phyloP scores from a whole-genome alignment of 768 basidiomycete species.

The Hygrophorus pudorinus region DNA sequence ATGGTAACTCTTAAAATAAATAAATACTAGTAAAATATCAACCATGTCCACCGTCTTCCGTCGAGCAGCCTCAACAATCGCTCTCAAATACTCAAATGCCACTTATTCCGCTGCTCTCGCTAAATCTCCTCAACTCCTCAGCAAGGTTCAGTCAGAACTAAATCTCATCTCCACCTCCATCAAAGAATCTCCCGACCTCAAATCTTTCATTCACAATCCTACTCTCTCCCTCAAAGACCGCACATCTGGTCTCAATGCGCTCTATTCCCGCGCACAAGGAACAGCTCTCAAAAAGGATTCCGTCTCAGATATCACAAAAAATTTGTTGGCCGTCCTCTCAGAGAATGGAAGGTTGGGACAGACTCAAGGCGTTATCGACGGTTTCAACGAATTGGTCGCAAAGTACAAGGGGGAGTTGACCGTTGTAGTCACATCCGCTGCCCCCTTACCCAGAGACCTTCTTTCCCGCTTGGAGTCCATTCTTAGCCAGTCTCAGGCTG shows the following conservation, averaged over 20 bases:
- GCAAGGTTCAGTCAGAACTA: conserved; percentile 81
- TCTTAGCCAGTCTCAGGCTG: conserved; percentile 80
- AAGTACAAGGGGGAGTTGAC: conserved; percentile 90
- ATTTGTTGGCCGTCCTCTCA: conserved; percentile 80
- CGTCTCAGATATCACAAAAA: conserved; percentile 83
- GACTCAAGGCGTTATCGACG: conserved; percentile 78
- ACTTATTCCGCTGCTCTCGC: conserved; percentile 72
- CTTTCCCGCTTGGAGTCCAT: conserved; percentile 72
- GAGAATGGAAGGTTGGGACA: conserved; percentile 89
- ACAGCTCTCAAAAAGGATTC: conserved; percentile 57
- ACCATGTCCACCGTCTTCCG: too few relatives aligned
- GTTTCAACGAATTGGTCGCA: conserved; percentile 83
- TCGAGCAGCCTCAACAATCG: conserved; percentile 59
- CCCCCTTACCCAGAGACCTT: conserved; percentile 68
- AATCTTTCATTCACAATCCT: conserved; percentile 78
- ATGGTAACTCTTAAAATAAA: too few relatives aligned
- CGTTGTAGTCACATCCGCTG: conserved; percentile 83
- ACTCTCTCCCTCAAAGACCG: conserved; percentile 81
- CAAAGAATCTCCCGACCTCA: conserved; percentile 52
- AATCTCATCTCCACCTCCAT: conserved; percentile 59
- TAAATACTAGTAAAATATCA: too few relatives aligned
- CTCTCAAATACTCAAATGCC: conserved; percentile 78
- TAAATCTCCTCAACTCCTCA: conserved; percentile 76
- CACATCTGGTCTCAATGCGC: conserved; percentile 47
- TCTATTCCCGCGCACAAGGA: conserved; percentile 62